Evolutionary conservation across 306 rosid genomes (phyloP).

Genomic region (Cicer judaicum): DNA sequence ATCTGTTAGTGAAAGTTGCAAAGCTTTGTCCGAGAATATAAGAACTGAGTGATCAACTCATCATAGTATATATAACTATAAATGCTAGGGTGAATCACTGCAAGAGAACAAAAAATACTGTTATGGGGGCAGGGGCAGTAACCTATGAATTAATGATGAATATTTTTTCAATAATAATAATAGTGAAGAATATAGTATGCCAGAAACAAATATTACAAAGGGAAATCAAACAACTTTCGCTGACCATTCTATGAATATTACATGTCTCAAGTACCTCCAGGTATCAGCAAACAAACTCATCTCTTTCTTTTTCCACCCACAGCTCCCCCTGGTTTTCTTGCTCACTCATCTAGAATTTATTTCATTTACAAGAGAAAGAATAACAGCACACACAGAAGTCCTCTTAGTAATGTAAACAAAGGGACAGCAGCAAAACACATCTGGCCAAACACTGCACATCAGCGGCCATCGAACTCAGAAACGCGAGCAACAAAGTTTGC

Average conservation of each 20-base stretch:
- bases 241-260: constrained; percentile 12
- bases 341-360: constrained; percentile 19
- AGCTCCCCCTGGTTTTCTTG: background rate
- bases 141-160: constrained; percentile 3
- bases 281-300: constrained; percentile 22
- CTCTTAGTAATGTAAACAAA: constrained; percentile 21
- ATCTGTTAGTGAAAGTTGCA: background rate
- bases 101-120: background rate
- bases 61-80: background rate
- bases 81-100: constrained; percentile 24
- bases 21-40: constrained; percentile 5
- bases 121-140: background rate
- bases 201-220: constrained; percentile 20
- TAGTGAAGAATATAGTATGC: background rate
- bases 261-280: constrained; percentile 23
- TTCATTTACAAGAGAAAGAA: constrained; percentile 17
- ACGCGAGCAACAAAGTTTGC: constrained; percentile 10
- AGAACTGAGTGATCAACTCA: background rate
- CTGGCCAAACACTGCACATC: constrained; percentile 12
- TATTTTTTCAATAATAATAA: background rate
- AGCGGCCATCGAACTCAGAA: constrained; percentile 11
- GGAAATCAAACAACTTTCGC: background rate
- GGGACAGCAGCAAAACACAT: constrained; percentile 35
- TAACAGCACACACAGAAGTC: constrained; percentile 7
- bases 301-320: background rate